Evolutionary conservation across 176 grass and related monocot genomes (phyloP), one percentile per base, ranked within the genome.

Genomic region (Aechmea fasciata): DNA sequence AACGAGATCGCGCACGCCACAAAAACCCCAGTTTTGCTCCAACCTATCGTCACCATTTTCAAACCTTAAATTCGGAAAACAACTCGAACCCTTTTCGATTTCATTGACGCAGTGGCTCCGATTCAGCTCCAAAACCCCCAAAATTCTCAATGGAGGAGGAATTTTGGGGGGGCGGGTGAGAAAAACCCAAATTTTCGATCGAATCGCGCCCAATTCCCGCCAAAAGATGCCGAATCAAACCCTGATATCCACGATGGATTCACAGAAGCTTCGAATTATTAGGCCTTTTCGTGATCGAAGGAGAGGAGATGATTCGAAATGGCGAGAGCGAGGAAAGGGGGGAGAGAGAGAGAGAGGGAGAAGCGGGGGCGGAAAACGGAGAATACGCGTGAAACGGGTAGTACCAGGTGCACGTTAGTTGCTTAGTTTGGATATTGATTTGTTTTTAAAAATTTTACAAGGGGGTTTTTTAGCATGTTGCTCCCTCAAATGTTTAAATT

Each of bases 201-300:
- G 55, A 61, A 61, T 9, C 55, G 17, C 20, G 20, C 55, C 3
- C 52, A 59, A 59, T 59, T 59, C 54, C 15, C n/a, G 10, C 3
- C 12, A 13, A 12, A 12, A 12, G 1, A 13, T 3, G 1, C 15
- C 11, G 10, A 55, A 55, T 55, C 13, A 13, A 59, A 65, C 69
- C 73, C 68, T 70, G 25, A 11, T 73, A 77, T 11, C 71, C 52
- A 12, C 54, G 54, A 59, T 19, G 19, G n/a, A 59, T 59, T 59
- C 54, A 41, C 33, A 41, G 33, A 41, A 41, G 33, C 33, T 41
- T 61, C 14, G 55, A 61, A 18, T 61, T 61, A 7, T 17, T 61
- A 15, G 55, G 9, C 20, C 7, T 18, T 61, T 22, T 61, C 55
- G 2, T 61, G 33, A 41, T 9, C 17, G 55, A 15, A 2, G 2